Evolutionary conservation across 495 filamentous ascomycete genomes (phyloP), one percentile per base, ranked within the genome.

Genomic region (Clavariopsis aquatica): DNA sequence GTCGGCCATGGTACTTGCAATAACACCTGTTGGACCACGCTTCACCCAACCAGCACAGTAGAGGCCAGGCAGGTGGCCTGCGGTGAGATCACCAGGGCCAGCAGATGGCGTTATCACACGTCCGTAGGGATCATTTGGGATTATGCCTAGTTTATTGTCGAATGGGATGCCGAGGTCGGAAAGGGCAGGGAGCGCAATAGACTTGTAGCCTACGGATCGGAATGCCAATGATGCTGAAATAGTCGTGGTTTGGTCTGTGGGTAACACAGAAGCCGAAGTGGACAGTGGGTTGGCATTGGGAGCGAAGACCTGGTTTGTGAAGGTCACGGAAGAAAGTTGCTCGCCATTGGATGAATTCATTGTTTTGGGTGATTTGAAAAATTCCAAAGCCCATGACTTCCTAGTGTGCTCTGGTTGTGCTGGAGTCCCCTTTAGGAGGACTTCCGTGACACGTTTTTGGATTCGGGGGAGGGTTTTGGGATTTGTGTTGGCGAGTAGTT

Each of bases 21-120:
- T 98, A 2, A 97, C 93, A 6, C 94, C 94, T 5, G 92, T 96
- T 0, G 94, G 95, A 0, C 94, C 94, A 45, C 91, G 82, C 76
- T 98, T 98, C 22, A 96, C 93, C 94, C 94, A 98, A 3, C 94
- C 94, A 22, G 93, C 90, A 66, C 91, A 93, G 75, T 98, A 98
- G 19, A 96, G 71, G 0, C 95, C 95, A 1, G 90, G 89, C 0
- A 96, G 76, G 36, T 81, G 75, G 27, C 79, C 76, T 28, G 62
- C 65, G 3, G 62, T 69, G 41, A 60, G 57, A 10, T 53, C 71
- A 68, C 59, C 75, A 22, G 62, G 71, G 19, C 70, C 72, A 34
- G 7, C 53, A 20, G 34, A 43, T 6, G 79, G 74, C 31, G 70
- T 75, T 0, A 85, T 80, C 0, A 96, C 84, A 23, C 94, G 84